Evolutionary conservation across 306 rosid genomes (phyloP).

Genomic region (Gillenia trifoliata): DNA sequence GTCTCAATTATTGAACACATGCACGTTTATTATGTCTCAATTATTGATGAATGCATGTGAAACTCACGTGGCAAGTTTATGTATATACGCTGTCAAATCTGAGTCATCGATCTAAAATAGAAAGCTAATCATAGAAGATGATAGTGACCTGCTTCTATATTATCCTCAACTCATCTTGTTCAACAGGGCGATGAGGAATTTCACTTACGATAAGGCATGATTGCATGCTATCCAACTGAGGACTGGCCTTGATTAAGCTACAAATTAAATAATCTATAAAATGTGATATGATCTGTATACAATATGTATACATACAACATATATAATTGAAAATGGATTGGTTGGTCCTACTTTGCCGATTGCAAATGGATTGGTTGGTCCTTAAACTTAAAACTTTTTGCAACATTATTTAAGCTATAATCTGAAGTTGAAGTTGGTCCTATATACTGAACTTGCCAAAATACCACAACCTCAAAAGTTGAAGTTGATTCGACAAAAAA

Average conservation of each 20-base stretch:
- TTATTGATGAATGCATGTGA: not conserved
- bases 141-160: too few species aligned
- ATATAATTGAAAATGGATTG: not conserved
- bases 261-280: not conserved
- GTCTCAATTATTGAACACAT: not conserved
- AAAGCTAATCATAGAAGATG: not conserved
- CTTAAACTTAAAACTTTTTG: not conserved
- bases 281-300: not conserved
- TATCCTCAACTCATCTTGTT: not conserved
- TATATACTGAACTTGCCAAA: too few species aligned
- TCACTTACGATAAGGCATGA: not conserved
- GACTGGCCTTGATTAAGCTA: too few species aligned
- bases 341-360: not conserved
- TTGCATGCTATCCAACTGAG: not conserved
- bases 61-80: not conserved
- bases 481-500: too few species aligned
- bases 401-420: not conserved
- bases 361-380: not conserved
- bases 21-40: not conserved
- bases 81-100: not conserved
- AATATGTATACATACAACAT: not conserved
- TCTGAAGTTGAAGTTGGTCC: too few species aligned
- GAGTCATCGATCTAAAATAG: not conserved
- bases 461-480: too few species aligned
- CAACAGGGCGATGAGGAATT: not conserved